Conservation (phyloP, 352 stramenopile species). For the Phytophthora pluvialis region DNA sequence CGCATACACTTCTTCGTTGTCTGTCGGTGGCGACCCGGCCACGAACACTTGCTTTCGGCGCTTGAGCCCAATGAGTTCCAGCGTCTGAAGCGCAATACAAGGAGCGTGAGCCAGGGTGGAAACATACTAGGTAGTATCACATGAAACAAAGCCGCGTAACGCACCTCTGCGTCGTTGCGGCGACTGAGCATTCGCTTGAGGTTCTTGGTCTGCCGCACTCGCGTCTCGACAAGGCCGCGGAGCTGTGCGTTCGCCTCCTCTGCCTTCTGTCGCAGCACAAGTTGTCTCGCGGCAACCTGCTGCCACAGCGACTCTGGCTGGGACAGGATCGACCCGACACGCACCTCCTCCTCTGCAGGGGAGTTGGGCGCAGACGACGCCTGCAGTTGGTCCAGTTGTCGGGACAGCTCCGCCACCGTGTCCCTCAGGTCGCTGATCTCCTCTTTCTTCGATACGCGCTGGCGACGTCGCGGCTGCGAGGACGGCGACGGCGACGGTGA, state of each 20-base stretch:
- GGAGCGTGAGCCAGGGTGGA: not conserved
- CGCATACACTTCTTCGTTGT: constrained; percentile 31
- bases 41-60: constrained; percentile 24
- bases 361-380: constrained; percentile 20
- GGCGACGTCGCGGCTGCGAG: constrained; percentile 3
- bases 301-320: constrained; percentile 35
- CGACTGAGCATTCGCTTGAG: constrained; percentile 44
- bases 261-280: constrained; percentile 23
- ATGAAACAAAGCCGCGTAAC: not conserved
- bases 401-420: constrained; percentile 27
- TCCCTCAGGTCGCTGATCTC: constrained; percentile 38
- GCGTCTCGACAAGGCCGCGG: constrained; percentile 13
- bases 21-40: constrained; percentile 7
- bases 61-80: constrained; percentile 33
- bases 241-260: constrained; percentile 29
- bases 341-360: constrained; percentile 10
- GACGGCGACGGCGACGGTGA: not conserved
- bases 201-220: constrained; percentile 41
- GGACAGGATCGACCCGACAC: constrained; percentile 14
- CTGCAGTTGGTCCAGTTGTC: constrained; percentile 32
- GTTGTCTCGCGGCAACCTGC: constrained; percentile 29
- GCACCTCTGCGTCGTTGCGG: constrained; percentile 29
- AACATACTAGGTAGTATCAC: no score
- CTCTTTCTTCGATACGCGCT: constrained; percentile 30
- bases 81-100: constrained; percentile 13